Percentiles rank a stretch among this genome's conserved stretches.
Conservation (phyloP, 2,329 filamentous ascomycete species). For the Zalaria obscura region DNA sequence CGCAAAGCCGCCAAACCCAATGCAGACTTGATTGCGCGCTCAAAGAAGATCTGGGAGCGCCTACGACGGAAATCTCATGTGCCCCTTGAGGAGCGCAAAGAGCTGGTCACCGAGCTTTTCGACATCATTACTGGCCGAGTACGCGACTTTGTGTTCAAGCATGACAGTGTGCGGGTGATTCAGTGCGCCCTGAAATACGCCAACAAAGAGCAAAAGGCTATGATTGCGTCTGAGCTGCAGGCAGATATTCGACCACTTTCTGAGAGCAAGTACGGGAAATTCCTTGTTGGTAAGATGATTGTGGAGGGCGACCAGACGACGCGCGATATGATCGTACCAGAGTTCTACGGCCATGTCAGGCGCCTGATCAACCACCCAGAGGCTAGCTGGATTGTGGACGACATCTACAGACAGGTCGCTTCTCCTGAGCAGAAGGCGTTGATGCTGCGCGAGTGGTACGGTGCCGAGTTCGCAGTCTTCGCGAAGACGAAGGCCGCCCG, state of each 20-base stretch:
- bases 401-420: slow-evolving; percentile 82
- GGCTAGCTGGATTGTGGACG: slow-evolving; percentile 93
- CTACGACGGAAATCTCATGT: slow-evolving; percentile 88
- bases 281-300: slow-evolving; percentile 87
- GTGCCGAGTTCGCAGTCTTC: slow-evolving; percentile 78
- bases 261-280: slow-evolving; percentile 95
- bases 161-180: slow-evolving; percentile 90
- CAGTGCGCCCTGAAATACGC: slow-evolving; percentile 97
- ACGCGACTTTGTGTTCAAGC: slow-evolving; percentile 95
- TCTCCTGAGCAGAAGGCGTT: slow-evolving; percentile 74
- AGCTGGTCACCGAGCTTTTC: slow-evolving; percentile 80
- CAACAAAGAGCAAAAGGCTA: slow-evolving; percentile 66
- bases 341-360: slow-evolving; percentile 89
- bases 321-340: slow-evolving; percentile 74
- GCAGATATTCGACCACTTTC: slow-evolving; percentile 74
- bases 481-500: slow-evolving; percentile 35
- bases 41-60: slow-evolving; percentile 95
- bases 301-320: slow-evolving; percentile 79
- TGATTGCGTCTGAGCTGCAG: slow-evolving; percentile 75
- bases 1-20: slow-evolving; percentile 88
- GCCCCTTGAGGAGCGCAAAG: slow-evolving; percentile 72
- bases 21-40: slow-evolving; percentile 72
- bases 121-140: slow-evolving; percentile 80
- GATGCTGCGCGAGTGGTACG: slow-evolving; percentile 90
- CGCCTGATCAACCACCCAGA: slow-evolving; percentile 93